These are phyloP conservation scores for Crithidia acanthocephali DNA, from an alignment of 208 protist genomes.

Conservation along the genomic window DNA sequence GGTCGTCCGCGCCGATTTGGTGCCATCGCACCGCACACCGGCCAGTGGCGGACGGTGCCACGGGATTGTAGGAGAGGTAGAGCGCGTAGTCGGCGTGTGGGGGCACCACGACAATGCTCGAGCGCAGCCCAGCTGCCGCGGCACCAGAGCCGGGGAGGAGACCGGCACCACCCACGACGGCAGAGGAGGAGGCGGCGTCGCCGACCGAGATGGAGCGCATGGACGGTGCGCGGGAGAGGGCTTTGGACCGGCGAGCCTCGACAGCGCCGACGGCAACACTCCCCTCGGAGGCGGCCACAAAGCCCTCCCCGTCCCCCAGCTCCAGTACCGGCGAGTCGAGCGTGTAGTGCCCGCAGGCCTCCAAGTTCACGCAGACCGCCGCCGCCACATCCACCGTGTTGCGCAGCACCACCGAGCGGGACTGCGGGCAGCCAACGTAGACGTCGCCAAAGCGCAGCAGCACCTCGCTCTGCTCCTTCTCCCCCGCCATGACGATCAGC, in stretches of 20 bases:
- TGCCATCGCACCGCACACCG: slow-evolving; percentile 61
- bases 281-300: neutral
- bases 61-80: slow-evolving; percentile 26
- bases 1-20: slow-evolving; percentile 74
- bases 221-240: slow-evolving; percentile 23
- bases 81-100: slow-evolving; percentile 32
- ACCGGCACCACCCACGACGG: neutral
- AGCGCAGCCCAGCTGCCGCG: neutral
- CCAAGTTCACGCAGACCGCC: slow-evolving; percentile 81
- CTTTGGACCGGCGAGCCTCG: slow-evolving; percentile 17
- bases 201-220: slow-evolving; percentile 10
- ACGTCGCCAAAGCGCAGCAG: slow-evolving; percentile 89
- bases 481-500: slow-evolving; percentile 55
- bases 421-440: slow-evolving; percentile 69
- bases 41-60: slow-evolving; percentile 13
- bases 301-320: slow-evolving; percentile 11
- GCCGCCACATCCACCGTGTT: slow-evolving; percentile 88
- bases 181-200: slow-evolving; percentile 5
- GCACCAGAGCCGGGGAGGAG: neutral
- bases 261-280: neutral
- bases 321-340: slow-evolving; percentile 35
- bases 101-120: slow-evolving; percentile 29
- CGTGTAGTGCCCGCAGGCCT: slow-evolving; percentile 39
- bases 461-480: slow-evolving; percentile 66
- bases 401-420: slow-evolving; percentile 57